Percentiles rank a stretch among this genome's conserved stretches.
phyloP scores from a whole-genome alignment of 768 basidiomycete species.

The Amylocystis lapponica region DNA sequence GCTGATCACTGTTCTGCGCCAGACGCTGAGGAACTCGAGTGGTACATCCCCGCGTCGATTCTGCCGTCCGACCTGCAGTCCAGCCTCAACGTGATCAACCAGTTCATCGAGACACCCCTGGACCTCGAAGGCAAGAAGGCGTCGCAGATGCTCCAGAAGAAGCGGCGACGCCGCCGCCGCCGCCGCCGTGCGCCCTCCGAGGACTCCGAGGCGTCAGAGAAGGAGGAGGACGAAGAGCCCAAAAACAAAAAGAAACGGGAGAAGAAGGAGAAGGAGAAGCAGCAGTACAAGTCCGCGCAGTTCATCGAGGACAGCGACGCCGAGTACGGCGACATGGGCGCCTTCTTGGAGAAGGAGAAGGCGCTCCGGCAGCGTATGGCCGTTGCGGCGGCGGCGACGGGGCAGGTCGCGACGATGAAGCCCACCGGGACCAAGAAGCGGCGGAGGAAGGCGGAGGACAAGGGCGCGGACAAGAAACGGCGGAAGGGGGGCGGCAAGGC shows the following conservation, averaged over 20 bases:
- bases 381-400: slow-evolving; percentile 37
- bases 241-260: slow-evolving; percentile 33
- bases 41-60: slow-evolving; percentile 77
- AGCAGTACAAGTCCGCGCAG: slow-evolving; percentile 81
- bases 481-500: slow-evolving; percentile 23
- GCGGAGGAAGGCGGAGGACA: slow-evolving; percentile 40
- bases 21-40: slow-evolving; percentile 74
- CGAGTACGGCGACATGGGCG: slow-evolving; percentile 74
- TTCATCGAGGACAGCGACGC: slow-evolving; percentile 91
- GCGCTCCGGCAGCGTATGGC: slow-evolving; percentile 46
- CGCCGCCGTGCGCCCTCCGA: slow-evolving; percentile 46
- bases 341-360: slow-evolving; percentile 76
- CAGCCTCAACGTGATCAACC: slow-evolving; percentile 70
- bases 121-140: slow-evolving; percentile 76
- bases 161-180: slow-evolving; percentile 42
- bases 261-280: slow-evolving; percentile 60
- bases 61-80: slow-evolving; percentile 61
- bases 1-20: background rate
- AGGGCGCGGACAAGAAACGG: slow-evolving; percentile 39
- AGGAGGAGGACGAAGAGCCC: slow-evolving; percentile 29
- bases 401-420: slow-evolving; percentile 40
- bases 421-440: slow-evolving; percentile 55
- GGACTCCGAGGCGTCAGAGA: slow-evolving; percentile 38
- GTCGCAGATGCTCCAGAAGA: slow-evolving; percentile 63
- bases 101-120: slow-evolving; percentile 78